Evolutionary conservation across 768 basidiomycete species (phyloP).

Genomic region (Tubosaeta sp.): DNA sequence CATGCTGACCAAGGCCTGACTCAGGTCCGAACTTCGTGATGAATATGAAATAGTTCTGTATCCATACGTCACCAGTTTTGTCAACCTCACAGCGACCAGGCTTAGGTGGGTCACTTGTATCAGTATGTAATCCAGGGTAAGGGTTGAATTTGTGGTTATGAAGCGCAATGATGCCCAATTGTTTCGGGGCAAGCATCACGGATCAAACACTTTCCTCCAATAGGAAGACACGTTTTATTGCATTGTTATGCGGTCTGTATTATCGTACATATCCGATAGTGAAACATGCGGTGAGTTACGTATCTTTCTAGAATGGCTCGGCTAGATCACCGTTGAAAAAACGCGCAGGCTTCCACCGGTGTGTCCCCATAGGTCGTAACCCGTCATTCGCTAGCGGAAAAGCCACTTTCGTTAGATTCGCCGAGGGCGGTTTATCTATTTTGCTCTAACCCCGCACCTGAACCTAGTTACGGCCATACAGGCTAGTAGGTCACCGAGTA

Average conservation of each 20-base stretch:
- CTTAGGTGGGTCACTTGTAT: no score
- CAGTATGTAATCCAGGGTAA: neutral
- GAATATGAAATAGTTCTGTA: no score
- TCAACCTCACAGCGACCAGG: no score
- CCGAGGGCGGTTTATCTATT: neutral
- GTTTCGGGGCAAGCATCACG: neutral
- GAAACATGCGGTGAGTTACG: neutral
- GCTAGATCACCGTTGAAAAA: neutral
- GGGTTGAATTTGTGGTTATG: neutral
- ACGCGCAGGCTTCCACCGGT: neutral
- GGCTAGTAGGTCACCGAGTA: neutral
- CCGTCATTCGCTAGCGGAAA: neutral
- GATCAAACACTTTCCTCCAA: neutral
- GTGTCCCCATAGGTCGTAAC: no score
- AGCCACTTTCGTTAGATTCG: neutral
- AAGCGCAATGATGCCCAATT: neutral
- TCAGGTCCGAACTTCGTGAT: no score
- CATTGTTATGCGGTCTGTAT: no score
- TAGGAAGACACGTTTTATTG: no score
- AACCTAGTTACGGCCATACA: neutral
- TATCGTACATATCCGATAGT: no score
- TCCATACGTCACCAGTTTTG: no score
- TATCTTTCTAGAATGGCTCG: neutral
- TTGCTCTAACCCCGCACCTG: neutral
- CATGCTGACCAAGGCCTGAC: no score